phyloP scores from a whole-genome alignment of 306 rosid genomes.

The Lathyrus sativus region DNA sequence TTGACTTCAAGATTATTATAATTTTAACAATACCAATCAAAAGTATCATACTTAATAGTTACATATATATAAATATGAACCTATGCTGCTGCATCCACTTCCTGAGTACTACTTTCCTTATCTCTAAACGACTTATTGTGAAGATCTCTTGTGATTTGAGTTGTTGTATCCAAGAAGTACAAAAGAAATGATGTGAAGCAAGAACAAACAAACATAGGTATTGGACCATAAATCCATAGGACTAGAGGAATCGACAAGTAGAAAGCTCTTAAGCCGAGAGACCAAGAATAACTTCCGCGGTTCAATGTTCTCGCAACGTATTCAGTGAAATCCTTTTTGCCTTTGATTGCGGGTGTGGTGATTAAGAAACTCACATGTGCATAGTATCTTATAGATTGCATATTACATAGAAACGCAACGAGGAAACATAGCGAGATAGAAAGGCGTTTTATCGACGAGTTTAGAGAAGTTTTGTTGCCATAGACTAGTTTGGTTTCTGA shows the following conservation, averaged over 20 bases:
- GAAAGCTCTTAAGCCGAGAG: slow-evolving; percentile 85
- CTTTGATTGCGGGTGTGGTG: slow-evolving; percentile 70
- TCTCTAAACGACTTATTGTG: slow-evolving; percentile 60
- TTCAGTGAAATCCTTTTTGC: slow-evolving; percentile 51
- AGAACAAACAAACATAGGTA: slow-evolving; percentile 78
- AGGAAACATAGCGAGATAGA: slow-evolving; percentile 78
- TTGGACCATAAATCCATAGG: slow-evolving; percentile 91
- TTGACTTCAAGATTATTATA: slow-evolving; percentile 11
- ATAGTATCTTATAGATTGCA: slow-evolving; percentile 88
- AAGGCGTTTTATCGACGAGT: slow-evolving; percentile 69
- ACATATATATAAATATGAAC: slow-evolving; percentile 13
- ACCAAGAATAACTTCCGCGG: slow-evolving; percentile 83
- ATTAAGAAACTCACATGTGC: slow-evolving; percentile 90
- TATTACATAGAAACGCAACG: slow-evolving; percentile 83
- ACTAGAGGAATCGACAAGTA: slow-evolving; percentile 84
- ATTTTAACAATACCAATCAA: not conserved
- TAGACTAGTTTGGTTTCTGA: slow-evolving; percentile 52
- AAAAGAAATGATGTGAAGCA: slow-evolving; percentile 62
- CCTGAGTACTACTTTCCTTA: slow-evolving; percentile 28
- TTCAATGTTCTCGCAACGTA: slow-evolving; percentile 72
- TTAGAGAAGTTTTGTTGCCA: slow-evolving; percentile 63
- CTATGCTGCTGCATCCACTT: slow-evolving; percentile 46
- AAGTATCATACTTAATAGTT: not conserved
- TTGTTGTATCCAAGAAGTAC: slow-evolving; percentile 87
- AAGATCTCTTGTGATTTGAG: slow-evolving; percentile 68